These are phyloP conservation scores for Diophrys appendiculata DNA, from an alignment of 73 alveolate genomes.

Conservation along the genomic window DNA sequence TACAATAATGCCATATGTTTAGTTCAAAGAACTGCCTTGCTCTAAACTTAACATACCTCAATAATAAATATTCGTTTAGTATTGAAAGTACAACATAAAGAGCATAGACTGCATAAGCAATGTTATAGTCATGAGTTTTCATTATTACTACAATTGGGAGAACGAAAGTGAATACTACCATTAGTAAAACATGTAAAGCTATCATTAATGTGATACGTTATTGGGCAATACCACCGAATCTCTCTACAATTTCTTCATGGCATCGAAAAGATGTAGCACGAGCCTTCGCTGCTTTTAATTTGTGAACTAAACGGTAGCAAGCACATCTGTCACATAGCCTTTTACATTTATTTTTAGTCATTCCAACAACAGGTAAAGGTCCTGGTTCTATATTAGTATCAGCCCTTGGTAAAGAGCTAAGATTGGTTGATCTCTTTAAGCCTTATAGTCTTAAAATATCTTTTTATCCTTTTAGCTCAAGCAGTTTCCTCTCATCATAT, in stretches of 20 bases:
- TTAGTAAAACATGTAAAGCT: not conserved
- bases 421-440: not conserved
- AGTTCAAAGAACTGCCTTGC: not conserved
- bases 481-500: not conserved
- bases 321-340: too few relatives aligned
- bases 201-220: not conserved
- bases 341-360: too few relatives aligned
- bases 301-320: too few relatives aligned
- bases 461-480: not conserved
- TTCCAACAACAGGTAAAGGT: too few relatives aligned
- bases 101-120: not conserved
- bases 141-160: not conserved
- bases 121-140: not conserved
- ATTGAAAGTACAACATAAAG: not conserved
- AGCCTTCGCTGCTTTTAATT: too few relatives aligned
- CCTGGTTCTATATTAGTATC: too few relatives aligned
- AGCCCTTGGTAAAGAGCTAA: too few relatives aligned
- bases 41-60: not conserved
- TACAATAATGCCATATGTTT: conserved; percentile 2
- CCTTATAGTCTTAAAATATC: not conserved
- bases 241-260: too few relatives aligned
- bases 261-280: too few relatives aligned
- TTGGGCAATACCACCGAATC: too few relatives aligned
- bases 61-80: not conserved
- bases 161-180: conserved; percentile 6